Percentiles rank a stretch among this genome's conserved stretches.
These are phyloP conservation scores for Scedosporium boydii DNA, from an alignment of 2,329 filamentous ascomycete species.

Conservation along the genomic window DNA sequence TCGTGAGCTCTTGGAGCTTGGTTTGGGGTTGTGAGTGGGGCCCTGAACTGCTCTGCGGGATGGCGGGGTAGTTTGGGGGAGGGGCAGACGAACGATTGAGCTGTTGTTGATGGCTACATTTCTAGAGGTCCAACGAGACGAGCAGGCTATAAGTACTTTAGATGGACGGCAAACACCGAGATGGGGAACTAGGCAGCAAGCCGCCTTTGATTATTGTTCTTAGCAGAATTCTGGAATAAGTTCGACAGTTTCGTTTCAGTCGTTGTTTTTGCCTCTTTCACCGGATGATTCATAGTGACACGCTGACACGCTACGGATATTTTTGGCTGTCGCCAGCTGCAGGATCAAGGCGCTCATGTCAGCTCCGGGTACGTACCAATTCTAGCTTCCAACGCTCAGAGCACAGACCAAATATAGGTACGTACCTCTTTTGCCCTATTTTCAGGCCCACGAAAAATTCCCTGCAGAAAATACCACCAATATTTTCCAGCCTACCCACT, in stretches of 20 bases:
- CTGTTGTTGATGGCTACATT: no score
- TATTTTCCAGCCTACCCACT: background rate
- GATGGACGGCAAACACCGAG: no score
- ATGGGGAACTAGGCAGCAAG: background rate
- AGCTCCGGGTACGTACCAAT: slow-evolving; percentile 9
- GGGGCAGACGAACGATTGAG: no score
- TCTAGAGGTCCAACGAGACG: no score
- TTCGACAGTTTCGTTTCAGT: no score
- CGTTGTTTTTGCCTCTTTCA: slow-evolving; percentile 13
- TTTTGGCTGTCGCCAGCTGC: no score
- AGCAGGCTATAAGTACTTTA: no score
- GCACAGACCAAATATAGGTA: background rate
- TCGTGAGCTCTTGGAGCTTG: background rate
- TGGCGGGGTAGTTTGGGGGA: background rate
- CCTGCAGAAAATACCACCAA: background rate
- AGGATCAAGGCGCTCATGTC: no score
- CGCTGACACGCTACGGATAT: background rate
- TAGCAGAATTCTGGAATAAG: no score
- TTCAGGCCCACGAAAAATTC: background rate
- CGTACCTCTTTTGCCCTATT: slow-evolving; percentile 4
- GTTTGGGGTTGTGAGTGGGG: background rate
- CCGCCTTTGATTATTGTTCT: no score
- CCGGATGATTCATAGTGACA: slow-evolving; percentile 29
- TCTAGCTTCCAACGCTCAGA: background rate
- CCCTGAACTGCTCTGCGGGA: background rate